Conservation (phyloP, 768 basidiomycete genomes). For the Termitomyces sp. region DNA sequence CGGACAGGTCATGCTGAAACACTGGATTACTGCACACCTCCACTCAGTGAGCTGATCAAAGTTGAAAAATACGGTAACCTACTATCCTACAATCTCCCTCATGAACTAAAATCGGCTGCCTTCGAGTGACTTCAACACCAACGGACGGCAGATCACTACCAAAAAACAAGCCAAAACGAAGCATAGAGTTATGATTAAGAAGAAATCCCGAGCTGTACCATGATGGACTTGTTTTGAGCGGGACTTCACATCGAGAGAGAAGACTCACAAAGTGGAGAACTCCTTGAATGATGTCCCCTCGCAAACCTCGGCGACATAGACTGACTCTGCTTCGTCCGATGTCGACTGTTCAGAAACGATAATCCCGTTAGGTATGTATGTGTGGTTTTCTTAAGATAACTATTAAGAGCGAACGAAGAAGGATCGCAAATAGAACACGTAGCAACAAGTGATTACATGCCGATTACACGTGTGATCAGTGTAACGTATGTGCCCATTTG, state of each 20-base stretch:
- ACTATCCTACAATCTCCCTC: not conserved
- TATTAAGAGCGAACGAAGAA: too few species aligned
- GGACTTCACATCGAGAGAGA: not conserved
- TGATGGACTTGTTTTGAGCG: not conserved
- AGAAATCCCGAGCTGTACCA: conserved; percentile 32
- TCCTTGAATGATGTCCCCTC: not conserved
- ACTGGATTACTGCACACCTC: not conserved
- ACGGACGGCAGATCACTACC: conserved; percentile 26
- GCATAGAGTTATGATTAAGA: conserved; percentile 35
- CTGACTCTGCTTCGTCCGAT: not conserved
- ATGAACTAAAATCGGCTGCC: not conserved
- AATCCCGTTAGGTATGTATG: too few species aligned
- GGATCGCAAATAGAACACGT: too few species aligned
- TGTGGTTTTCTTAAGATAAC: too few species aligned
- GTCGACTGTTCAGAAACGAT: too few species aligned
- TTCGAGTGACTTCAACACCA: conserved; percentile 18
- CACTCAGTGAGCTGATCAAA: not conserved
- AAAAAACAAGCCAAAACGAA: conserved; percentile 33
- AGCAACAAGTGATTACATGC: too few species aligned
- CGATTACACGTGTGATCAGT: too few species aligned
- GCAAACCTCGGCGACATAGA: not conserved
- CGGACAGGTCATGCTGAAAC: not conserved
- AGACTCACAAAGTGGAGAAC: conserved; percentile 5
- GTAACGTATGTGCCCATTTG: too few species aligned
- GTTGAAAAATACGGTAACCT: not conserved